Evolutionary conservation across 1,139 yeast species (phyloP).

Genomic region (Tardiomyces digboiensis): DNA sequence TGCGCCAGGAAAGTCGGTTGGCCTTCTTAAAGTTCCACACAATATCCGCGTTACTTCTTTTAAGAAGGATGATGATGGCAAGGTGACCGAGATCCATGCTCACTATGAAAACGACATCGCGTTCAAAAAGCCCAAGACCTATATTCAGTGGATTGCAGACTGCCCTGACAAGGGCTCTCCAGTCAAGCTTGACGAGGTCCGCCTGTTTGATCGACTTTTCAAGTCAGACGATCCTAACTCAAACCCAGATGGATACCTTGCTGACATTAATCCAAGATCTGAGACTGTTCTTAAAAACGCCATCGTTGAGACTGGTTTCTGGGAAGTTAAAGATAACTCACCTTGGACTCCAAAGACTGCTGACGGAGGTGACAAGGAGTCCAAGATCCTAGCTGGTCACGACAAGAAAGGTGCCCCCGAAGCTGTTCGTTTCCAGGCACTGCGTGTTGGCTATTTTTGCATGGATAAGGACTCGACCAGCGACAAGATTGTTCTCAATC

Average conservation of each 20-base stretch:
- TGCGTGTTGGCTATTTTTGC: slow-evolving; percentile 95
- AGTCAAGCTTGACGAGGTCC: slow-evolving; percentile 57
- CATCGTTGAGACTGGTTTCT: slow-evolving; percentile 70
- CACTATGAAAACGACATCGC: slow-evolving; percentile 63
- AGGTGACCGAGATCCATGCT: slow-evolving; percentile 61
- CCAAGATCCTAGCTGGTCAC: slow-evolving; percentile 36
- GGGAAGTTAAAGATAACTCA: slow-evolving; percentile 54
- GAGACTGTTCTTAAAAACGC: slow-evolving; percentile 61
- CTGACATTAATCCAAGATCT: slow-evolving; percentile 72
- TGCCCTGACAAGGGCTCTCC: slow-evolving; percentile 52
- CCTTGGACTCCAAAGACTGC: slow-evolving; percentile 60
- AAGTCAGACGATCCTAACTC: slow-evolving; percentile 85
- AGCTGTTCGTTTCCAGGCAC: slow-evolving; percentile 95
- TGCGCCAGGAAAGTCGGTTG: slow-evolving; percentile 94
- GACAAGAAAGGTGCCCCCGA: slow-evolving; percentile 57
- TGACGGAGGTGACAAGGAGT: slow-evolving; percentile 16
- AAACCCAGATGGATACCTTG: slow-evolving; percentile 79
- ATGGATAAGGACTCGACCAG: slow-evolving; percentile 68
- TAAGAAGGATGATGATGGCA: slow-evolving; percentile 55
- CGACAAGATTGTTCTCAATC: slow-evolving; percentile 60
- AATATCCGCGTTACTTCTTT: slow-evolving; percentile 65
- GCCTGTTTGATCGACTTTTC: slow-evolving; percentile 84
- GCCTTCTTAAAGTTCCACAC: slow-evolving; percentile 87
- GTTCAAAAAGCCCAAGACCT: slow-evolving; percentile 81
- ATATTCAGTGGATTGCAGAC: slow-evolving; percentile 93